Conservation (phyloP, 768 basidiomycete genomes). For the Lyophyllum atratum region DNA sequence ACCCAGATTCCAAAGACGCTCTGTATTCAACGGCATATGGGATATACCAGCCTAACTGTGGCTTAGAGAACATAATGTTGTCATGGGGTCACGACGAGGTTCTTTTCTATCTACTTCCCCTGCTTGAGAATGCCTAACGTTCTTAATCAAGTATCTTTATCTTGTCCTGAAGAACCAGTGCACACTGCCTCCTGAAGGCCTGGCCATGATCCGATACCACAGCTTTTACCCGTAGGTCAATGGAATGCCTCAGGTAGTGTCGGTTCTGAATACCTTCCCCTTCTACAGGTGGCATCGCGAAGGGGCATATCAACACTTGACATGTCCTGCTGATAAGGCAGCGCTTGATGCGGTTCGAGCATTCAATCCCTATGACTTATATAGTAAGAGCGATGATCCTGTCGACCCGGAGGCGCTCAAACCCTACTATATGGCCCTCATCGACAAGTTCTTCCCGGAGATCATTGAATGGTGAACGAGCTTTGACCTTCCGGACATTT, state of each 20-base stretch:
- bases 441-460: constrained; percentile 81
- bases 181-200: constrained; percentile 72
- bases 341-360: constrained; percentile 73
- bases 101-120: constrained; percentile 11
- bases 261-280: background rate
- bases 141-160: constrained; percentile 65
- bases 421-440: constrained; percentile 80
- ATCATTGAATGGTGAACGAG: constrained; percentile 70
- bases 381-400: constrained; percentile 81
- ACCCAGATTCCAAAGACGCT: constrained; percentile 66
- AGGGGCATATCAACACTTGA: constrained; percentile 77
- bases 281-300: constrained; percentile 80
- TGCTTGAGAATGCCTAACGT: background rate
- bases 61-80: constrained; percentile 84
- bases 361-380: constrained; percentile 93
- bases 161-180: constrained; percentile 81
- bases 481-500: background rate
- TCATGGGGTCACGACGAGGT: constrained; percentile 93
- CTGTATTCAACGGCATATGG: constrained; percentile 73
- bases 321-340: constrained; percentile 62
- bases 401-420: constrained; percentile 60
- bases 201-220: constrained; percentile 92
- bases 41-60: constrained; percentile 77
- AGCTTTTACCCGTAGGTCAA: constrained; percentile 77
- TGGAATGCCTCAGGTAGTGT: background rate